Conservation (phyloP, 1,139 yeast species). For the Tardiomyces blankii region DNA sequence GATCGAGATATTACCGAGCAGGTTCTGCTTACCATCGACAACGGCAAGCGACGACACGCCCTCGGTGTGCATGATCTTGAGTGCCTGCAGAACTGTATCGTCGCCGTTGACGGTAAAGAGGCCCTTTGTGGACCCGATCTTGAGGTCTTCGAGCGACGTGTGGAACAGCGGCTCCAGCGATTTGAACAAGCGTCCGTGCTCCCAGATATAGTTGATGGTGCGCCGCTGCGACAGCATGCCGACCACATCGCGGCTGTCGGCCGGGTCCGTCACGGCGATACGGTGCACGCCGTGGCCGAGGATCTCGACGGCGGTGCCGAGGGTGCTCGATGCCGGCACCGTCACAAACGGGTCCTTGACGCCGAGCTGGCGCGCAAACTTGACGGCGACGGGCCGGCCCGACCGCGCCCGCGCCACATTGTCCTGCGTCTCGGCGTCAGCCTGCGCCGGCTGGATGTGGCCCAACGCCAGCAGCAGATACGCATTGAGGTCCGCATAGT, state of each 20-base stretch:
- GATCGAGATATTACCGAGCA: constrained; percentile 85
- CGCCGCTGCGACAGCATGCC: constrained; percentile 90
- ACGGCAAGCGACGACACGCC: constrained; percentile 89
- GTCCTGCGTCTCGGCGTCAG: constrained; percentile 17
- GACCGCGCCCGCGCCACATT: constrained; percentile 24
- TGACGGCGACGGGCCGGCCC: constrained; percentile 53
- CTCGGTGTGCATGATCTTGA: constrained; percentile 71
- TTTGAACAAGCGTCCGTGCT: constrained; percentile 77
- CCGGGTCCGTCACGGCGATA: constrained; percentile 62
- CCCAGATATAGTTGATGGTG: constrained; percentile 75
- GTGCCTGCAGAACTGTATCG: constrained; percentile 75
- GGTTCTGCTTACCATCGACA: constrained; percentile 63
- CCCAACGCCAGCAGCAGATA: constrained; percentile 68
- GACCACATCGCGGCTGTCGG: constrained; percentile 25
- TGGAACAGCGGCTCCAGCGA: constrained; percentile 64
- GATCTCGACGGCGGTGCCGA: constrained; percentile 68
- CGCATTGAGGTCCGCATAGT: constrained; percentile 83
- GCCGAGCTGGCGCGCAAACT: constrained; percentile 64
- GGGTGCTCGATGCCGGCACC: constrained; percentile 54
- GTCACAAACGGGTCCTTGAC: constrained; percentile 82
- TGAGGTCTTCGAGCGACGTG: constrained; percentile 51
- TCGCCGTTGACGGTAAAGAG: constrained; percentile 82
- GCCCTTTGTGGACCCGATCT: constrained; percentile 50
- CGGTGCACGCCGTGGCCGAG: constrained; percentile 90
- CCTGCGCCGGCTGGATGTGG: constrained; percentile 33